These are phyloP conservation scores for Penicillium sp. DNA, from an alignment of 2,329 filamentous ascomycete genomes.

Conservation along the genomic window DNA sequence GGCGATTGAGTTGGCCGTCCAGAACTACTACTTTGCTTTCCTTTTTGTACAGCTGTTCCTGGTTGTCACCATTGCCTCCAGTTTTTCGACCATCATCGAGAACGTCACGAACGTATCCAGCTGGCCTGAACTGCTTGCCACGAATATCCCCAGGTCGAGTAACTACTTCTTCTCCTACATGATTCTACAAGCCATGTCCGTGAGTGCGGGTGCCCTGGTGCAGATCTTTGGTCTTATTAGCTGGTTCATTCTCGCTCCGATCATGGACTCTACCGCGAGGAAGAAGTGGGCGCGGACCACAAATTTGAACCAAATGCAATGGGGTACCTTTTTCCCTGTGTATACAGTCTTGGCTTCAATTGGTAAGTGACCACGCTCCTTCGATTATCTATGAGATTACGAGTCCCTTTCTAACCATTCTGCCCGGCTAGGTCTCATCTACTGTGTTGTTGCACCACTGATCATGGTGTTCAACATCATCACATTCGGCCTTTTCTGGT, in stretches of 20 bases:
- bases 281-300: conserved; percentile 88
- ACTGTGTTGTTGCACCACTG: conserved; percentile 83
- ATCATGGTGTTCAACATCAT: conserved; percentile 93
- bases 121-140: conserved; percentile 71
- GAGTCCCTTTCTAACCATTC: conserved; percentile 9
- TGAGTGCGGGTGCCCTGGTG: conserved; percentile 83
- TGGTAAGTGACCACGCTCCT: conserved; percentile 47
- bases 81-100: conserved; percentile 66
- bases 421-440: conserved; percentile 63
- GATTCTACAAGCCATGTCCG: conserved; percentile 88
- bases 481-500: conserved; percentile 88
- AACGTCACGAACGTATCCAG: conserved; percentile 68
- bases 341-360: conserved; percentile 98
- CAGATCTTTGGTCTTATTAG: conserved; percentile 77
- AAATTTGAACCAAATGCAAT: conserved; percentile 72
- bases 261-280: conserved; percentile 78
- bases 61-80: conserved; percentile 82
- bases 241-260: conserved; percentile 79
- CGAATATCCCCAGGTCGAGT: conserved; percentile 78
- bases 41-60: conserved; percentile 94
- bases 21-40: conserved; percentile 90
- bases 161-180: conserved; percentile 99
- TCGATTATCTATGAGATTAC: neutral
- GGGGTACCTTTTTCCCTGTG: conserved; percentile 93
- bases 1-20: conserved; percentile 77